Conservation (phyloP, 2,329 filamentous ascomycete species). For the Exophiala sideris region DNA sequence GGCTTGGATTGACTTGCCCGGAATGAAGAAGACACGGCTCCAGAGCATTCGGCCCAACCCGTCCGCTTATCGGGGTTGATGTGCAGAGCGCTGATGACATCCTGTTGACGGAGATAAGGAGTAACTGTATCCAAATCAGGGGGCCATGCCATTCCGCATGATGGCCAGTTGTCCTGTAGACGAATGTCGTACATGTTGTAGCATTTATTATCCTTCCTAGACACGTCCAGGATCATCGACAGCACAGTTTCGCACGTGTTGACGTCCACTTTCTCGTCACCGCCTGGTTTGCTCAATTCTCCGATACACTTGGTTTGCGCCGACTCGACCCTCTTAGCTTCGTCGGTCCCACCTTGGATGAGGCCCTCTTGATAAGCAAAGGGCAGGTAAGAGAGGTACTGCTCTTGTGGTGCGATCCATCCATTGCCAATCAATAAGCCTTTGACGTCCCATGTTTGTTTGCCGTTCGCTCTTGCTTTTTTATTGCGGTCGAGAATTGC, state of each 20-base stretch:
- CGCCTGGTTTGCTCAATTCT: slow-evolving; percentile 57
- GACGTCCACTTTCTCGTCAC: slow-evolving; percentile 63
- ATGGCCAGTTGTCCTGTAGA: slow-evolving; percentile 72
- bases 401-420: slow-evolving; percentile 87
- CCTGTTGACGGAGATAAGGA: slow-evolving; percentile 78
- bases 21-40: slow-evolving; percentile 72
- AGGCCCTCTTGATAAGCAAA: slow-evolving; percentile 76
- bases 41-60: slow-evolving; percentile 89
- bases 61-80: slow-evolving; percentile 76
- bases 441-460: slow-evolving; percentile 68
- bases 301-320: slow-evolving; percentile 67
- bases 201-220: slow-evolving; percentile 62
- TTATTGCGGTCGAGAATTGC: slow-evolving; percentile 87
- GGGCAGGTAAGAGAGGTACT: slow-evolving; percentile 82
- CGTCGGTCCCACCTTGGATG: slow-evolving; percentile 63
- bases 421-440: slow-evolving; percentile 94
- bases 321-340: slow-evolving; percentile 63
- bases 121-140: slow-evolving; percentile 74
- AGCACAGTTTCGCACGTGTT: slow-evolving; percentile 73
- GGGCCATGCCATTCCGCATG: slow-evolving; percentile 98
- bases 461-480: slow-evolving; percentile 39
- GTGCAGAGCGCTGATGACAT: slow-evolving; percentile 77
- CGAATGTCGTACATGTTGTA: slow-evolving; percentile 97
- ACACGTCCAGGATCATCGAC: slow-evolving; percentile 65
- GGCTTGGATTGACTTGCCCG: slow-evolving; percentile 67